phyloP scores from a whole-genome alignment of 73 alveolate genomes.

The Tetrahymena malaccensis region DNA sequence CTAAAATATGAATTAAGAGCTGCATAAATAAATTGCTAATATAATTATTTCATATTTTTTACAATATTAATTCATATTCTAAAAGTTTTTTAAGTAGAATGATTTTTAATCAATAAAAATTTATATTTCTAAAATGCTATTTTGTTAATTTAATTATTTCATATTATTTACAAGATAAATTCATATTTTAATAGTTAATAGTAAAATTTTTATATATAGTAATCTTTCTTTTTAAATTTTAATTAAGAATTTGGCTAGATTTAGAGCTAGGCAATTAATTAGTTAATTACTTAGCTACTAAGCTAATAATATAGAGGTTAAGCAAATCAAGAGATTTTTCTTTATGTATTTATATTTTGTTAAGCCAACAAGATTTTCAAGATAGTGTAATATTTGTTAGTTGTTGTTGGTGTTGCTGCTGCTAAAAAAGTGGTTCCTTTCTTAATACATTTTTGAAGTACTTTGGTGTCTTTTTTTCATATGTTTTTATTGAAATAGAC shows the following conservation, averaged over 20 bases:
- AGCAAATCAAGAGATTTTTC: background rate
- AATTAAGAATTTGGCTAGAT: too few relatives aligned
- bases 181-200: background rate
- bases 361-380: too few relatives aligned
- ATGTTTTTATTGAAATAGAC: background rate
- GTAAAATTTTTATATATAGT: background rate
- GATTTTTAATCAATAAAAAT: too few relatives aligned
- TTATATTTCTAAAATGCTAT: too few relatives aligned
- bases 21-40: too few relatives aligned
- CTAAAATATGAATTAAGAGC: too few relatives aligned
- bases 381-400: background rate
- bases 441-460: background rate
- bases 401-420: background rate
- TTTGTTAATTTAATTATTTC: too few relatives aligned
- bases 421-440: background rate
- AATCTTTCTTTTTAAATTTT: background rate
- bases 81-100: too few relatives aligned
- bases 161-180: background rate
- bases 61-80: too few relatives aligned
- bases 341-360: background rate
- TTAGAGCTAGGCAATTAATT: background rate
- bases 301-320: background rate
- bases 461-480: background rate
- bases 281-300: too few relatives aligned
- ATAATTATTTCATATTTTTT: too few relatives aligned